Percentiles rank a stretch among this genome's conserved stretches.
Conservation (phyloP, 768 basidiomycete genomes). For the Suillus sp. region DNA sequence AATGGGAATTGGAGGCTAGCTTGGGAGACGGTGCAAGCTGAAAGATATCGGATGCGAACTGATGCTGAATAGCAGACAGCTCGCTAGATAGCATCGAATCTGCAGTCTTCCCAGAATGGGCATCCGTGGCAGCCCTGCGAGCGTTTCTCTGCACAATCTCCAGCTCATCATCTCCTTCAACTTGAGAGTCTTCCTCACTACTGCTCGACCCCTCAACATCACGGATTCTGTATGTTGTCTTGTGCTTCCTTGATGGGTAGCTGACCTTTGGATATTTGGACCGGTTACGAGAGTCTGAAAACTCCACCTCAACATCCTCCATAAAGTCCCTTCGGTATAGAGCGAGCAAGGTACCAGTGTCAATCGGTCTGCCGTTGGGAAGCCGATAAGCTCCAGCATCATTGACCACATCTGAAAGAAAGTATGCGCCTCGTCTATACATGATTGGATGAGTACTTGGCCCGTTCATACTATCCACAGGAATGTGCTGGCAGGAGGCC, state of each 20-base stretch:
- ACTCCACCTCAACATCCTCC: not conserved
- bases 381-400: not conserved
- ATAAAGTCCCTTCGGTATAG: not conserved
- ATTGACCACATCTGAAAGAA: not conserved
- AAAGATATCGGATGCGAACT: not conserved
- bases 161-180: not conserved
- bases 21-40: not conserved
- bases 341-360: not conserved
- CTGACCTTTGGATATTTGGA: not conserved
- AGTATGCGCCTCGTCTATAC: not conserved
- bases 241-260: not conserved
- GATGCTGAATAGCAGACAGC: not conserved
- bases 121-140: no score
- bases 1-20: not conserved
- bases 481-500: not conserved
- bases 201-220: not conserved
- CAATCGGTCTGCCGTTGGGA: not conserved
- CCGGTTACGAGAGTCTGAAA: not conserved
- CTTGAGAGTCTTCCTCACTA: not conserved
- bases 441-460: not conserved
- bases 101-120: not conserved
- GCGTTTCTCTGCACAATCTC: no score
- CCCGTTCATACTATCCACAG: no score
- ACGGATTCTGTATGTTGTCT: not conserved
- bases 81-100: not conserved